Base-by-base conservation (phyloP, 192 early-diverging fungal genomes). In the Gigaspora rosea region DNA sequence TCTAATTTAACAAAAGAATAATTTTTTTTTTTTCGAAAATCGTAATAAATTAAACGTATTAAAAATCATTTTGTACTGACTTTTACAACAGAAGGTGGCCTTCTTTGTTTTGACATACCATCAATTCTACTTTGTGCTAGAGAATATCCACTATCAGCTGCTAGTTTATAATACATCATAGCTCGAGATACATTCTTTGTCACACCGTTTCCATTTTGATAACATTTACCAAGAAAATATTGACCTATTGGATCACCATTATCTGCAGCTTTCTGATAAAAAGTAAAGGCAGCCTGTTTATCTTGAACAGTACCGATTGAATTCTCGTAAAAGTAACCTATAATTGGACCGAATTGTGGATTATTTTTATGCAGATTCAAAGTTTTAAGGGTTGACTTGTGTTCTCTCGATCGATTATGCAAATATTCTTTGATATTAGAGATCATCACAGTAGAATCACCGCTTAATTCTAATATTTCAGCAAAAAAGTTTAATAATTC, bases 241-340 rank as follows among this genome's bases (percentile, higher is more conserved):
- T 66, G 64, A 10, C 64, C 64, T 20, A 47, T 66, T 4, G 64
- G n/a, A 41, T 66, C 41, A 47, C 41, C 46, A n/a, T 32, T 46
- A 47, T 66, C 64, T 3, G 64, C 32, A 47, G 64, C 35, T 66
- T 66, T 66, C 18, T 66, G 13, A 66, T 66, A 66, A n/a, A 13
- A 33, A n/a, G 35, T n/a, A 4, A 66, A 66, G 3, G 41, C 64
- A n/a, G 33, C 64, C 8, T 66, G 41, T 66, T 66, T 66, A 66
- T 66, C 64, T 66, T 66, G 64, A 47, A 41, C 64, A 7, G 46
- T 66, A 46, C 64, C 64, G 10, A 66, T 66, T n/a, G 64, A 33
- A 46, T 46, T 47, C n/a, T 66, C 64, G 16, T 47, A 47, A 41
- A 47, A 66, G 16, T 18, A 66, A n/a, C 64, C 64, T 47, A 66